Percentiles rank a stretch among this genome's conserved stretches.
Evolutionary conservation across 2,329 filamentous ascomycete genomes (phyloP).

Genomic region (Lecanoromycetidae sp.): DNA sequence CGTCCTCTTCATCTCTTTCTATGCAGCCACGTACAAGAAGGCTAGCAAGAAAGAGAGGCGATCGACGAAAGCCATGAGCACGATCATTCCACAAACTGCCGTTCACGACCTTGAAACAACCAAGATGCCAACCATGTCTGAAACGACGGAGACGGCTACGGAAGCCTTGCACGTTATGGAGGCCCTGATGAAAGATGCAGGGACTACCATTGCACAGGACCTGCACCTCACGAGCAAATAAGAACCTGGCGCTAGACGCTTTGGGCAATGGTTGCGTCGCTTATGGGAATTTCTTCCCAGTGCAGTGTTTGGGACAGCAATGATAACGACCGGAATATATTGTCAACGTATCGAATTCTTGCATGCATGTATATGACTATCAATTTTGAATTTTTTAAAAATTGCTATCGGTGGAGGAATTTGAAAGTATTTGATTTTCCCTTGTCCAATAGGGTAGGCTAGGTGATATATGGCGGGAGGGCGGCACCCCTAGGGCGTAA

Average conservation of each 20-base stretch:
- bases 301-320: no score
- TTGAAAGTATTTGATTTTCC: no score
- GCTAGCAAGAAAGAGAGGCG: slow-evolving; percentile 43
- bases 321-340: no score
- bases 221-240: slow-evolving; percentile 4
- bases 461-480: no score
- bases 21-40: slow-evolving; percentile 69
- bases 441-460: no score
- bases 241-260: background rate
- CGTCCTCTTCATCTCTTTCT: slow-evolving; percentile 97
- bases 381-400: no score
- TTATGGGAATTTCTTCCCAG: no score
- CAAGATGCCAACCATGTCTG: slow-evolving; percentile 8
- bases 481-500: no score
- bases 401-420: no score
- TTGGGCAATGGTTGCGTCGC: background rate
- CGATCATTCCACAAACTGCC: slow-evolving; percentile 5
- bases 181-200: slow-evolving; percentile 12
- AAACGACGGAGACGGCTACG: slow-evolving; percentile 7
- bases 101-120: slow-evolving; percentile 6
- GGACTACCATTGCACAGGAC: slow-evolving; percentile 9
- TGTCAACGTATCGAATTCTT: no score
- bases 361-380: no score
- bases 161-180: slow-evolving; percentile 10
- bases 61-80: slow-evolving; percentile 71